Percentiles rank a stretch among this genome's conserved stretches.
Conservation (phyloP, 148 eudicot species). For the Rhododendron mucronatum region DNA sequence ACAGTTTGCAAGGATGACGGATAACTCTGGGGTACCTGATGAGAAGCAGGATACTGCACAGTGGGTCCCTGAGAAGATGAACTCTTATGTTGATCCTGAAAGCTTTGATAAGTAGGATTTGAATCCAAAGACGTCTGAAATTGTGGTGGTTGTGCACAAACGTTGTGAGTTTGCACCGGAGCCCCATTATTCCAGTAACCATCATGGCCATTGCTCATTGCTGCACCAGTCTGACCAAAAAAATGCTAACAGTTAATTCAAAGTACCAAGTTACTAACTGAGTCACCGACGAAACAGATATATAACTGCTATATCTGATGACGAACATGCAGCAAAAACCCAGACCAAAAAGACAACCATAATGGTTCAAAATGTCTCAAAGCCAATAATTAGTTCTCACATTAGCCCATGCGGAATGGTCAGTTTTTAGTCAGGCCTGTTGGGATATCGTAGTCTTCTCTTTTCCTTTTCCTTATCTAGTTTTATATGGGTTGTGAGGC, state of each 20-base stretch:
- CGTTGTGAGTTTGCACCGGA: constrained; percentile 47
- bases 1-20: constrained; percentile 46
- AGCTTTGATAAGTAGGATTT: constrained; percentile 40
- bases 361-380: not conserved
- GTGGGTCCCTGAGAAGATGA: constrained; percentile 35
- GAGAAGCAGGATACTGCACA: constrained; percentile 40
- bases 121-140: constrained; percentile 49
- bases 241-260: constrained; percentile 10
- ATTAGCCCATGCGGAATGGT: not conserved
- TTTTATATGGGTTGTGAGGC: not conserved
- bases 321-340: not conserved
- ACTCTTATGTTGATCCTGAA: constrained; percentile 55
- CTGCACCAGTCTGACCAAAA: constrained; percentile 50
- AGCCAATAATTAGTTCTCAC: not conserved
- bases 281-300: not conserved
- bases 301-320: not conserved
- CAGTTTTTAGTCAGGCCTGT: not conserved
- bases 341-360: not conserved
- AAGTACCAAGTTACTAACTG: not conserved
- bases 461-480: not conserved
- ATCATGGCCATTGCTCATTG: constrained; percentile 42
- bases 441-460: not conserved
- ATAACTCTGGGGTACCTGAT: constrained; percentile 44
- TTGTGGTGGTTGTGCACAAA: constrained; percentile 32
- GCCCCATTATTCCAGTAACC: constrained; percentile 71